phyloP scores from a whole-genome alignment of 768 basidiomycete genomes.

The Russula vinacea region DNA sequence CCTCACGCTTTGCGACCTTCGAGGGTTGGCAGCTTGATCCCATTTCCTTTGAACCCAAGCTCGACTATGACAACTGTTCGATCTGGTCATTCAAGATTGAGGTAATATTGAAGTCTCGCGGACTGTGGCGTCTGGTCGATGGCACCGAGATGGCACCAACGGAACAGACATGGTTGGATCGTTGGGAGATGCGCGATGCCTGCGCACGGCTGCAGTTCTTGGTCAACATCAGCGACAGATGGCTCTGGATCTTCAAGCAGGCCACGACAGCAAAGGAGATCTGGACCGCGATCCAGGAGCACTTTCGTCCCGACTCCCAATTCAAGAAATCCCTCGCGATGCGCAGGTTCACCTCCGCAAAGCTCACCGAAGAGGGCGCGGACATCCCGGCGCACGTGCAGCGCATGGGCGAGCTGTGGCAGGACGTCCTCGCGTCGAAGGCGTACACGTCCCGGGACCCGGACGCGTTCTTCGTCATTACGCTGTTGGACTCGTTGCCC shows the following conservation, averaged over 20 bases:
- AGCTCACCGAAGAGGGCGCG: conserved; percentile 15
- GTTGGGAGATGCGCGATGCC: conserved; percentile 26
- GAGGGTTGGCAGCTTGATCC: conserved; percentile 26
- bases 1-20: background rate
- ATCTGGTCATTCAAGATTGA: conserved; percentile 18
- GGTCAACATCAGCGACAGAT: conserved; percentile 15
- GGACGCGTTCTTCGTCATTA: conserved; percentile 13
- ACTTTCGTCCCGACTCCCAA: conserved; percentile 21
- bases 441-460: conserved; percentile 10
- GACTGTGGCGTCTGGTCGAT: conserved; percentile 21
- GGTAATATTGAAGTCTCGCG: conserved; percentile 17
- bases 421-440: conserved; percentile 14
- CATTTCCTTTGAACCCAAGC: conserved; percentile 25
- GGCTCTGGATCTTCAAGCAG: conserved; percentile 18
- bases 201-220: conserved; percentile 23
- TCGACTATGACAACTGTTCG: conserved; percentile 24
- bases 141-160: conserved; percentile 15
- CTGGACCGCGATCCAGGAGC: conserved; percentile 18
- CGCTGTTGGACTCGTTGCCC: conserved; percentile 19
- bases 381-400: conserved; percentile 22
- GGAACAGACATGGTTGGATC: background rate
- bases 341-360: conserved; percentile 11
- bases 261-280: conserved; percentile 4
- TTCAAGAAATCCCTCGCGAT: conserved; percentile 23
- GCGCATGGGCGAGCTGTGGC: conserved; percentile 27